Conservation (phyloP, 2,329 filamentous ascomycete genomes). For the Penicillium sp. region DNA sequence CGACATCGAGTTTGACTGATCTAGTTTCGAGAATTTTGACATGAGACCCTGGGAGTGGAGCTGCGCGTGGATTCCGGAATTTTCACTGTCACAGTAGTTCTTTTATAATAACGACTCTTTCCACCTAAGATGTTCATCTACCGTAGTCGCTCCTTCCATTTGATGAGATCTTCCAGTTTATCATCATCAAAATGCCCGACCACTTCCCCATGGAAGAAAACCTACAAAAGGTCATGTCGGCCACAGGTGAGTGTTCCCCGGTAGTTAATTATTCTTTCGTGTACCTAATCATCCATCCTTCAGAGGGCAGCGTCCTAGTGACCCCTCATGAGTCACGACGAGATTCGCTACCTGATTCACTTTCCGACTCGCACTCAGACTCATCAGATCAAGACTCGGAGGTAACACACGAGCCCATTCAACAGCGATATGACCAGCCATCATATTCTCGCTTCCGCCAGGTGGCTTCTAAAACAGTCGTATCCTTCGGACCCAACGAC, state of each 20-base stretch:
- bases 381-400: slow-evolving; percentile 21
- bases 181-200: slow-evolving; percentile 16
- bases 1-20: slow-evolving; percentile 16
- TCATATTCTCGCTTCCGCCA: slow-evolving; percentile 33
- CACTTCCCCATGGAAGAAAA: slow-evolving; percentile 20
- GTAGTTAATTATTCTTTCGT: neutral
- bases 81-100: slow-evolving; percentile 1
- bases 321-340: slow-evolving; percentile 14
- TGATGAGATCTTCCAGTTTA: slow-evolving; percentile 1
- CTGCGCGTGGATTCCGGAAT: slow-evolving; percentile 4
- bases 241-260: slow-evolving; percentile 14
- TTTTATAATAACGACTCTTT: slow-evolving; percentile 12
- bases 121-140: slow-evolving; percentile 15
- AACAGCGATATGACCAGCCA: slow-evolving; percentile 28
- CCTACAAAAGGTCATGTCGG: slow-evolving; percentile 20
- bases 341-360: neutral
- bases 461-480: slow-evolving; percentile 39
- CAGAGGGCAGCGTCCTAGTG: slow-evolving; percentile 13
- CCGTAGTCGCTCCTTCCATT: neutral
- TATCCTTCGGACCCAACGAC: slow-evolving; percentile 38
- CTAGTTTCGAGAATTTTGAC: slow-evolving; percentile 9
- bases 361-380: slow-evolving; percentile 6
- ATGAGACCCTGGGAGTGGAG: slow-evolving; percentile 15
- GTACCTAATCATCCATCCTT: neutral
- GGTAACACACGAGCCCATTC: slow-evolving; percentile 26